phyloP scores from a whole-genome alignment of 83 land plant species.

The Diphasiastrum complanatum region DNA sequence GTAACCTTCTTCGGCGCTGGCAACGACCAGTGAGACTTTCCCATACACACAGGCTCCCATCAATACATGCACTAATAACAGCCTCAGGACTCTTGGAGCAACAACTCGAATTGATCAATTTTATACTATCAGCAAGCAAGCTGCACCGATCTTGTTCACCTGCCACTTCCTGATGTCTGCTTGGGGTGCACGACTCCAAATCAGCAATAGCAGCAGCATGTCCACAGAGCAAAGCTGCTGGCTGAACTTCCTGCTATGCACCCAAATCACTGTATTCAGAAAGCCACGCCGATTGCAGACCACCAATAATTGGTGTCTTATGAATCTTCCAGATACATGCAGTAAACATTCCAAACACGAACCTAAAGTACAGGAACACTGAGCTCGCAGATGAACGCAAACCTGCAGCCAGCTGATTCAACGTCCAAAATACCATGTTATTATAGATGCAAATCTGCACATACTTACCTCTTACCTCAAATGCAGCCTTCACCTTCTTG shows the following conservation, averaged over 20 bases:
- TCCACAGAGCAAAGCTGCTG: slow-evolving; percentile 67
- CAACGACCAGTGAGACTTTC: slow-evolving; percentile 59
- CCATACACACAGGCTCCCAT: slow-evolving; percentile 81
- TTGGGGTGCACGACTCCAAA: slow-evolving; percentile 46
- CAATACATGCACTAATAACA: slow-evolving; percentile 58
- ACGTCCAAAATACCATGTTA: neutral
- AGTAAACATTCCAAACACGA: neutral
- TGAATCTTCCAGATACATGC: neutral
- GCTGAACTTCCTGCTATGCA: slow-evolving; percentile 37
- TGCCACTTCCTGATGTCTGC: slow-evolving; percentile 12
- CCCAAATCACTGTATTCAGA: neutral
- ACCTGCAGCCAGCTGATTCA: neutral
- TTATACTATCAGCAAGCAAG: slow-evolving; percentile 4
- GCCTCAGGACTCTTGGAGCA: slow-evolving; percentile 20
- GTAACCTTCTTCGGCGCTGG: slow-evolving; percentile 53
- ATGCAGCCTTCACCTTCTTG: neutral
- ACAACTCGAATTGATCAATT: slow-evolving; percentile 2
- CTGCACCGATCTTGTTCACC: slow-evolving; percentile 5
- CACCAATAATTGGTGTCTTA: no score
- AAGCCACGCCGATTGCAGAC: neutral
- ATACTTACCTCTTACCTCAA: neutral
- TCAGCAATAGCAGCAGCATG: slow-evolving; percentile 57
- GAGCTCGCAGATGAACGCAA: neutral
- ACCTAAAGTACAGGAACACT: neutral
- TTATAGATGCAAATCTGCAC: neutral